A percentile compares a stretch with the other conserved stretches of the same genome.
phyloP scores from a whole-genome alignment of 805 yeast species.

The Candida sonorensis region DNA sequence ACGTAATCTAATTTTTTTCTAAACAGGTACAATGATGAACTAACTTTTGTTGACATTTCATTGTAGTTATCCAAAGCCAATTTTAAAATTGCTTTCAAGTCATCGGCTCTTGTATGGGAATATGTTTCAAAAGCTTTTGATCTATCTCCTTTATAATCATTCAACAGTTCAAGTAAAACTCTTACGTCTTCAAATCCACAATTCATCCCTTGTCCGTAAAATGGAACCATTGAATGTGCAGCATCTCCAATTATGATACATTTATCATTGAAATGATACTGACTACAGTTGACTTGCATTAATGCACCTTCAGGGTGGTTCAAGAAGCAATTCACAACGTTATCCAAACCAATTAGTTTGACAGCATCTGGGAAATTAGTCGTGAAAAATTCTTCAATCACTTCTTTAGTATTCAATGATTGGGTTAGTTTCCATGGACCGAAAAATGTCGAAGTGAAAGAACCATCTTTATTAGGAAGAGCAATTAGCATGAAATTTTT shows the following conservation, averaged over 20 bases:
- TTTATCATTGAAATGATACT: slow-evolving; percentile 59
- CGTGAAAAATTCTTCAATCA: slow-evolving; percentile 44
- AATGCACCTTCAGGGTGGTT: slow-evolving; percentile 72
- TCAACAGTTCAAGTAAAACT: slow-evolving; percentile 48
- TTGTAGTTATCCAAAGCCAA: slow-evolving; percentile 75
- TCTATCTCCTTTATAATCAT: slow-evolving; percentile 32
- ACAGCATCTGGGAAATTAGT: slow-evolving; percentile 70
- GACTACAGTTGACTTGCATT: slow-evolving; percentile 61
- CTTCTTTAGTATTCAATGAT: slow-evolving; percentile 35
- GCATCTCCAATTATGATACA: slow-evolving; percentile 83
- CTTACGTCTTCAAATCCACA: slow-evolving; percentile 91
- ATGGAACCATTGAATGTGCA: slow-evolving; percentile 97
- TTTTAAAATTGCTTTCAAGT: slow-evolving; percentile 67
- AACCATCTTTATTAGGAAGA: slow-evolving; percentile 74
- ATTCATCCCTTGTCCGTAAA: slow-evolving; percentile 96
- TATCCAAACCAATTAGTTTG: slow-evolving; percentile 54
- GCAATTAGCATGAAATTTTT: slow-evolving; percentile 84
- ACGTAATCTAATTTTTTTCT: slow-evolving; percentile 64
- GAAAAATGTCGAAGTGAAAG: slow-evolving; percentile 86
- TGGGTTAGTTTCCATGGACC: slow-evolving; percentile 71
- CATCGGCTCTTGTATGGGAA: slow-evolving; percentile 50
- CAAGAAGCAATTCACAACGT: slow-evolving; percentile 37
- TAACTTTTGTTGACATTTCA: slow-evolving; percentile 83
- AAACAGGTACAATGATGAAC: slow-evolving; percentile 49
- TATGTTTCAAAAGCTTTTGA: slow-evolving; percentile 47